Evolutionary conservation across 495 filamentous ascomycete genomes (phyloP).

Genomic region (Daldinia vernicosa): DNA sequence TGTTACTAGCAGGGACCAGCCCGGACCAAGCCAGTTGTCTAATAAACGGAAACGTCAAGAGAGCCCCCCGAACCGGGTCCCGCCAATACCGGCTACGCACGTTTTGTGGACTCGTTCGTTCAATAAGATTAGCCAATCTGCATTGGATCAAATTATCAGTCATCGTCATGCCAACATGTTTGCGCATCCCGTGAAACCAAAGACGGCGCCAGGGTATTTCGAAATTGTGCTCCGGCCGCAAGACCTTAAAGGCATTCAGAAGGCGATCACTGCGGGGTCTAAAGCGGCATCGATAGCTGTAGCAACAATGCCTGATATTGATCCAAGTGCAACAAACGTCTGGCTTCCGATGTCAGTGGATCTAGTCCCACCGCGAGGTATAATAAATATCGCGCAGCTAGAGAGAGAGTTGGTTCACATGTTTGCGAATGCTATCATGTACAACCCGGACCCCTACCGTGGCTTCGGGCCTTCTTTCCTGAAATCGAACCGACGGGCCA

Average conservation of each 20-base stretch:
- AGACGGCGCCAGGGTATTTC: conserved; percentile 86
- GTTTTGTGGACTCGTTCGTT: conserved; percentile 80
- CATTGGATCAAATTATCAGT: conserved; percentile 83
- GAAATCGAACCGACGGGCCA: conserved; percentile 38
- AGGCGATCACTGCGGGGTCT: conserved; percentile 78
- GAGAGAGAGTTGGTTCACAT: conserved; percentile 97
- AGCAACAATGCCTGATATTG: conserved; percentile 57
- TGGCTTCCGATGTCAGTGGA: conserved; percentile 76
- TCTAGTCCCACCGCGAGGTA: conserved; percentile 83
- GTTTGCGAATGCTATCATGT: conserved; percentile 98
- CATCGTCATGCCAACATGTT: conserved; percentile 93
- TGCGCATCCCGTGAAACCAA: conserved; percentile 80
- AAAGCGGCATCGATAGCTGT: conserved; percentile 73
- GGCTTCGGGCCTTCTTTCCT: conserved; percentile 72
- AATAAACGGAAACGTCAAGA: conserved; percentile 60
- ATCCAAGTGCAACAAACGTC: conserved; percentile 59
- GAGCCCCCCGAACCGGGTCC: conserved; percentile 49
- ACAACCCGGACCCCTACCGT: conserved; percentile 78
- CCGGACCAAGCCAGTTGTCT: conserved; percentile 27
- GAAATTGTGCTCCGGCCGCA: conserved; percentile 87
- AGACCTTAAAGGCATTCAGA: conserved; percentile 85
- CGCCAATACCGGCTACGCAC: conserved; percentile 60
- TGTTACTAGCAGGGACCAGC: conserved; percentile 38
- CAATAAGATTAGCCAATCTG: conserved; percentile 75
- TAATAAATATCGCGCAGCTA: conserved; percentile 93